Evolutionary conservation across 345 rosid species (phyloP).

Genomic region (Brassica nigra): DNA sequence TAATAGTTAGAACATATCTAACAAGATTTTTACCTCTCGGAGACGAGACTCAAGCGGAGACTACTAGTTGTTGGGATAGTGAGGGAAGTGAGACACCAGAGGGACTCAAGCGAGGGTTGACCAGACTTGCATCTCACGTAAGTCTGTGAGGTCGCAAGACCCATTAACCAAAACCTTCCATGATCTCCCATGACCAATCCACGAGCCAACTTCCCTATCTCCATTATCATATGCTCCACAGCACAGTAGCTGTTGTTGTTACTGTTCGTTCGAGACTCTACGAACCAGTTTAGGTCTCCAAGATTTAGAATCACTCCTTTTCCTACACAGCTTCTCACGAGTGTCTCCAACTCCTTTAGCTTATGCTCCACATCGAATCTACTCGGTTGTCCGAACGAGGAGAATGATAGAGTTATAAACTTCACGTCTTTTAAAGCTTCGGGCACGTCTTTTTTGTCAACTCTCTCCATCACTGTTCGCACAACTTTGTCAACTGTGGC

Average conservation of each 20-base stretch:
- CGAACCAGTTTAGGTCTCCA: conserved; percentile 79
- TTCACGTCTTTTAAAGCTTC: conserved; percentile 59
- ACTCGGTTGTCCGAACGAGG: conserved; percentile 54
- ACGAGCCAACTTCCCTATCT: conserved; percentile 63
- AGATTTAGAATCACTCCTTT: conserved; percentile 63
- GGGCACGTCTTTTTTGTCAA: conserved; percentile 62
- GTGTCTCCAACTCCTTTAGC: conserved; percentile 58
- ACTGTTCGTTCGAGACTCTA: conserved; percentile 50
- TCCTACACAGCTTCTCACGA: conserved; percentile 48
- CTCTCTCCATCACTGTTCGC: conserved; percentile 62
- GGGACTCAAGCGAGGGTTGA: conserved; percentile 62
- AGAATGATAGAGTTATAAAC: conserved; percentile 52
- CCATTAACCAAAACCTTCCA: conserved; percentile 72
- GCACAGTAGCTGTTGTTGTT: conserved; percentile 41
- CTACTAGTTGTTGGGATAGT: conserved; percentile 67
- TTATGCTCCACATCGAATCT: conserved; percentile 60
- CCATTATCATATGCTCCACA: conserved; percentile 73
- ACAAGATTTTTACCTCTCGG: conserved; percentile 62
- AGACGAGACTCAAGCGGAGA: conserved; percentile 71
- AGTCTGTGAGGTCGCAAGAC: conserved; percentile 75
- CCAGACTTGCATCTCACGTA: conserved; percentile 76
- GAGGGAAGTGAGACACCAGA: conserved; percentile 72
- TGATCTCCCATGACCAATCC: conserved; percentile 49
- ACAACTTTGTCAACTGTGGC: conserved; percentile 57
- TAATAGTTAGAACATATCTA: conserved; percentile 34